A percentile compares a stretch with the other conserved stretches of the same genome.
These are phyloP conservation scores for Parastagonospora nodorum DNA, from an alignment of 2,329 filamentous ascomycete genomes.

Conservation along the genomic window DNA sequence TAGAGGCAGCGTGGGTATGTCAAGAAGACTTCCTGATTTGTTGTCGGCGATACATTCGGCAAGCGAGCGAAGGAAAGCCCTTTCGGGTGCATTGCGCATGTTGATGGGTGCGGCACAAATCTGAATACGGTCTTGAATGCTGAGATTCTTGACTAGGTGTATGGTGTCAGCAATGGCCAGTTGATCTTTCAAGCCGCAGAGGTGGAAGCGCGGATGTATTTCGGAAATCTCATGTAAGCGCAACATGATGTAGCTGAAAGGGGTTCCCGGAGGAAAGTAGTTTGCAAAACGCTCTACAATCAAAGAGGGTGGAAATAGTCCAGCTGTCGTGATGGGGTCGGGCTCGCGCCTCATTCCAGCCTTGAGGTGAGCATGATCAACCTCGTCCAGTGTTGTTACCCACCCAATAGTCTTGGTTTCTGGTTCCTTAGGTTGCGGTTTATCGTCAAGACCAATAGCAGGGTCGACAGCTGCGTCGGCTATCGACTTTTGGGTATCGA, in stretches of 20 bases:
- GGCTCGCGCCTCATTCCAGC: constrained; percentile 68
- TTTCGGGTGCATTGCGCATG: constrained; percentile 55
- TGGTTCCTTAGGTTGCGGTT: constrained; percentile 4
- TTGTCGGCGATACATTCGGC: constrained; percentile 73
- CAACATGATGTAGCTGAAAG: constrained; percentile 80
- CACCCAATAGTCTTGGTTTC: constrained; percentile 60
- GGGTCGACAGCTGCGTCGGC: constrained; percentile 10
- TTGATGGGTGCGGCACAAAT: constrained; percentile 74
- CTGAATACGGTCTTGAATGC: constrained; percentile 73
- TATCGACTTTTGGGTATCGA: constrained; percentile 19
- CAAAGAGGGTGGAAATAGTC: constrained; percentile 72
- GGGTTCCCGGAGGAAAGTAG: constrained; percentile 80
- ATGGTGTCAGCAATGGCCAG: constrained; percentile 74
- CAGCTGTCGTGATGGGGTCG: constrained; percentile 70
- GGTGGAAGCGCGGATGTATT: constrained; percentile 69
- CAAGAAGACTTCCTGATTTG: constrained; percentile 69
- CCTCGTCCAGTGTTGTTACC: constrained; percentile 76
- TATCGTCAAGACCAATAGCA: constrained; percentile 26
- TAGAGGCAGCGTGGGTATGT: constrained; percentile 72
- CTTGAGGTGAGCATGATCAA: constrained; percentile 68
- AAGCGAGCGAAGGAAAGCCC: constrained; percentile 63
- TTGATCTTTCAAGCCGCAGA: constrained; percentile 68
- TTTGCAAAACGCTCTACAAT: constrained; percentile 76
- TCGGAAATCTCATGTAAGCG: constrained; percentile 73
- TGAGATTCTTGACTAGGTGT: constrained; percentile 69